These are phyloP conservation scores for Marsdenia floribunda DNA, from an alignment of 257 asterid genomes.

Conservation along the genomic window DNA sequence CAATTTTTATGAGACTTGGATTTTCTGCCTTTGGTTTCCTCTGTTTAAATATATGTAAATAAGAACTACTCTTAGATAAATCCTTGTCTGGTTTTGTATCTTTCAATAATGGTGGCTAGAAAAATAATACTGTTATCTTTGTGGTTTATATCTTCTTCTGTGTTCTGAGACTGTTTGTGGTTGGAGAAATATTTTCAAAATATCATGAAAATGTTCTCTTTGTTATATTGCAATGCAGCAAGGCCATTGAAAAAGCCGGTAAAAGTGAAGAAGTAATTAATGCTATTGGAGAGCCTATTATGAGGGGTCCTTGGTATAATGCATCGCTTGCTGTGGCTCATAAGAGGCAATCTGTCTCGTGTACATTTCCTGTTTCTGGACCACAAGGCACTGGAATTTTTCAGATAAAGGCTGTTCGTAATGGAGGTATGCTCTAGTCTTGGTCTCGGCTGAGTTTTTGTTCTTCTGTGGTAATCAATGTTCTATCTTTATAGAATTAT, in stretches of 20 bases:
- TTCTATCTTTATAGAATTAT: neutral
- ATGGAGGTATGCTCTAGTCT: conserved; percentile 45
- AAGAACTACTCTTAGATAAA: neutral
- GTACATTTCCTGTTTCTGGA: conserved; percentile 93
- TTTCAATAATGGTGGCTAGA: neutral
- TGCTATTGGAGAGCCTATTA: conserved; percentile 90
- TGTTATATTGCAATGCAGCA: conserved; percentile 46
- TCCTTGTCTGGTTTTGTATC: neutral
- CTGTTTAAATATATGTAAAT: neutral
- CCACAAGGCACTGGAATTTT: conserved; percentile 90
- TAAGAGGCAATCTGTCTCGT: conserved; percentile 77
- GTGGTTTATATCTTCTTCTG: neutral
- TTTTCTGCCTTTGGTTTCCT: neutral
- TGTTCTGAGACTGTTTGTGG: neutral
- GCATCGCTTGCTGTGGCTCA: conserved; percentile 95
- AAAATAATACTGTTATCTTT: neutral
- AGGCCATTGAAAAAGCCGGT: conserved; percentile 92
- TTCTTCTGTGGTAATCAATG: neutral
- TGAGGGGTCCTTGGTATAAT: conserved; percentile 95
- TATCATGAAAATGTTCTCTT: neutral
- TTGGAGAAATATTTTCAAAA: neutral
- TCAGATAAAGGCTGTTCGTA: conserved; percentile 90
- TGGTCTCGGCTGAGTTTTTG: neutral
- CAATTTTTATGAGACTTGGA: neutral
- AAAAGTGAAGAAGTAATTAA: conserved; percentile 54